Evolutionary conservation across 2,329 filamentous ascomycete genomes (phyloP).

Genomic region (Colletotrichum acutatum): DNA sequence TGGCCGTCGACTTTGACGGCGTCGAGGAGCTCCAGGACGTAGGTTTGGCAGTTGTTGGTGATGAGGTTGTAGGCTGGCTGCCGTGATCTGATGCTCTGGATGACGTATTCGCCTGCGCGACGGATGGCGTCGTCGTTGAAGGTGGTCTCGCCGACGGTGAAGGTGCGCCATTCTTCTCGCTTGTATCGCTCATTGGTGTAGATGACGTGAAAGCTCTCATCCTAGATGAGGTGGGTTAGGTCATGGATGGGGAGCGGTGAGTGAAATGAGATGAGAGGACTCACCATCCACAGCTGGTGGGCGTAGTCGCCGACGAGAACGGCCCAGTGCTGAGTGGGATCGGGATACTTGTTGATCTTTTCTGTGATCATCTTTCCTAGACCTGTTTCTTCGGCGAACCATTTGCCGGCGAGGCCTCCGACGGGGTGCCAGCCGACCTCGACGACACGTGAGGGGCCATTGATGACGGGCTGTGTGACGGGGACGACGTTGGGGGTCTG

Average conservation of each 20-base stretch:
- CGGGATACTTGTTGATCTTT: constrained; percentile 64
- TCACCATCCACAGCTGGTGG: constrained; percentile 70
- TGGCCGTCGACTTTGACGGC: constrained; percentile 62
- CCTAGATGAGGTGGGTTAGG: constrained; percentile 42
- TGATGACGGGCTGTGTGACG: constrained; percentile 48
- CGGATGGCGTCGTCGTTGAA: constrained; percentile 66
- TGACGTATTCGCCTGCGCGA: constrained; percentile 62
- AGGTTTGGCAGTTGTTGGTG: constrained; percentile 70
- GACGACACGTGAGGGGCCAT: constrained; percentile 53
- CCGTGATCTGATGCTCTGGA: constrained; percentile 60
- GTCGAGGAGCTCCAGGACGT: constrained; percentile 63
- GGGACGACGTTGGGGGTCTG: constrained; percentile 56
- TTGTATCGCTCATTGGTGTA: constrained; percentile 64
- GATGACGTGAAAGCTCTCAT: constrained; percentile 66
- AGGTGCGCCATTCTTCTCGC: constrained; percentile 60
- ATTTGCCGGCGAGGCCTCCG: constrained; percentile 65
- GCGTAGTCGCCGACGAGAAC: constrained; percentile 66
- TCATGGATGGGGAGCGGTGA: not conserved
- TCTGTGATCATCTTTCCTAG: constrained; percentile 67
- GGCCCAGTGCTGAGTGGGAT: constrained; percentile 71
- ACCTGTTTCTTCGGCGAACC: constrained; percentile 67
- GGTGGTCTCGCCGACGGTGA: constrained; percentile 61
- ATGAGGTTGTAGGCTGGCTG: constrained; percentile 67
- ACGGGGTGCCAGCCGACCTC: constrained; percentile 70
- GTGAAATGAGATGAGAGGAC: constrained; percentile 29